Evolutionary conservation across 805 yeast genomes (phyloP), one percentile per base, ranked within the genome.

Genomic region (Candida maesae): DNA sequence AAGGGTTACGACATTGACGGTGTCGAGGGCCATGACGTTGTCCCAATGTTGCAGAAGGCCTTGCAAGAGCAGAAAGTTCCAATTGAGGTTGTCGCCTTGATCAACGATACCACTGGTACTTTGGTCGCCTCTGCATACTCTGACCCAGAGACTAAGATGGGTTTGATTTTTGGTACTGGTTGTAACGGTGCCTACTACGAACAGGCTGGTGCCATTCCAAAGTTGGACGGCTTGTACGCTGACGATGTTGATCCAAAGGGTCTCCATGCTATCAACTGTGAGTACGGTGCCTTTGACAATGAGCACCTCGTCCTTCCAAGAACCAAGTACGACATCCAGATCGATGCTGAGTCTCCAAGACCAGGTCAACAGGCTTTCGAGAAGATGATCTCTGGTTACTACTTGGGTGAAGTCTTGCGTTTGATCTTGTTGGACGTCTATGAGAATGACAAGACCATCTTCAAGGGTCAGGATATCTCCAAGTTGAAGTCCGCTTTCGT

Each of bases 21-120:
- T 45, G 96, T 91, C 42, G 98, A 91, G 70, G 96, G 96, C 50
- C 78, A 84, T 44, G 95, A 91, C 60, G 96, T 91, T 46, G 96
- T 85, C 38, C 95, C 95, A 49, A 74, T 90, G 87, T 76, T 91
- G 59, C 95, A 85, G 68, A 67, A 68, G 11, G 86, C 95, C 30
- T 72, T 91, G 50, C 70, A 74, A 50, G 71, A 72, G 52, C 69
- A 70, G 49, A 64, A 73, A 16, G 78, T 87, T 38, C 95, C 96
- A 49, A 85, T 90, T 56, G 74, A 78, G 35, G 95, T 91, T 43
- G 89, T 87, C 48, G 96, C 98, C 36, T 72, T 91, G 61, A 91
- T 91, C 66, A 91, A 90, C 68, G 99, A 91, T 65, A 91, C 99
- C 51, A 87, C 96, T 36, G 99, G 98, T 64, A 91, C 99, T 34